Percentiles rank a stretch among this genome's conserved stretches.
Conservation (phyloP, 306 rosid genomes). For the Carpinus fangiana region DNA sequence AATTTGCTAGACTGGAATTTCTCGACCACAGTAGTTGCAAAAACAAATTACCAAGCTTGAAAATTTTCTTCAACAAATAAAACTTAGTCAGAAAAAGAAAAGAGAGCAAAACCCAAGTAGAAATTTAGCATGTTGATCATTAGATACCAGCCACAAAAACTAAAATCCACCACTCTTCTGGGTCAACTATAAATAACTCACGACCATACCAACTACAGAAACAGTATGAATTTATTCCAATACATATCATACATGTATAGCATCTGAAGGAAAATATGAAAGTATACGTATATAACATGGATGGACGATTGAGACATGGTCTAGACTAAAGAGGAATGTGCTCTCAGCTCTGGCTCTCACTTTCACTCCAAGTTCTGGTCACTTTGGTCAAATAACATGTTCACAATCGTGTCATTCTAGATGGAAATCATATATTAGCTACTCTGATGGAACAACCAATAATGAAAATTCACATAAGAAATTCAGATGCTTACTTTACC, state of each 20-base stretch:
- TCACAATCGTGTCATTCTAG: constrained; percentile 19
- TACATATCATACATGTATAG: neutral
- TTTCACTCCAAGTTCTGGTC: constrained; percentile 7
- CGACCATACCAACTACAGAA: neutral
- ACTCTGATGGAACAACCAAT: constrained; percentile 7
- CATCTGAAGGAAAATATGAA: neutral
- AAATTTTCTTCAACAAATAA: neutral
- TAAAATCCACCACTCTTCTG: neutral
- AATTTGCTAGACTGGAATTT: neutral
- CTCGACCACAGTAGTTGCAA: neutral
- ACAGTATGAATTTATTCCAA: neutral
- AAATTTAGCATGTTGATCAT: constrained; percentile 2
- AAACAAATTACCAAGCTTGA: neutral
- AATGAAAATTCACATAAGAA: constrained; percentile 16
- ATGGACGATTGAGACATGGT: neutral
- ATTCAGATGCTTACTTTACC: constrained; percentile 49
- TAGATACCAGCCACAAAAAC: neutral
- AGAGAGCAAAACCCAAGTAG: neutral
- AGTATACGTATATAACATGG: neutral
- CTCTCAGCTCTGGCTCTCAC: neutral
- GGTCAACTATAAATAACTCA: neutral
- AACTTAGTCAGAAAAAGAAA: neutral
- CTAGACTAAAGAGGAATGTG: neutral
- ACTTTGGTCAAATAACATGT: neutral
- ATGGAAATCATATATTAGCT: constrained; percentile 18